Percentiles rank a stretch among this genome's conserved stretches.
Conservation (phyloP, 202 grass and related monocot species). For the Hordeum pubiflorum region DNA sequence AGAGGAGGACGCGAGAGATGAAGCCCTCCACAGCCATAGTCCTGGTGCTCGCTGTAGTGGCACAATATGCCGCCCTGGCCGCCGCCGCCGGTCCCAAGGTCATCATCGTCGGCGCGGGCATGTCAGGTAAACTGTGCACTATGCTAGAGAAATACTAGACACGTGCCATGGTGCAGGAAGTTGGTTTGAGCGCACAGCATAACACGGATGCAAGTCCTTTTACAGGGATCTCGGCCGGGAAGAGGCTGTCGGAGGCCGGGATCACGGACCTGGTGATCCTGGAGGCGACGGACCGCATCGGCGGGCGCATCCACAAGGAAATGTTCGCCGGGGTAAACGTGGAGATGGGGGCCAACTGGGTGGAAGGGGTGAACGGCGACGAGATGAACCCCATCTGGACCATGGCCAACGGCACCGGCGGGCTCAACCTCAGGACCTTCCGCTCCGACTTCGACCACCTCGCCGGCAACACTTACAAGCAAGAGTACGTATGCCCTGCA, state of each 20-base stretch:
- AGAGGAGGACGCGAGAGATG: too few relatives aligned
- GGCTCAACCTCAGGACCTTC: conserved; percentile 23
- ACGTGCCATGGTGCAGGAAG: not conserved
- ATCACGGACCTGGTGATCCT: not conserved
- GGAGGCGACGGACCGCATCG: not conserved
- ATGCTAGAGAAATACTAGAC: not conserved
- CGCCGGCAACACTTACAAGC: conserved; percentile 11
- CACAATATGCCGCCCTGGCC: not conserved
- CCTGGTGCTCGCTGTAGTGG: not conserved
- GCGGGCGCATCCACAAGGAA: not conserved
- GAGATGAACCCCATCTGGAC: not conserved
- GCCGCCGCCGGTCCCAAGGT: not conserved
- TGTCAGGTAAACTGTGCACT: not conserved
- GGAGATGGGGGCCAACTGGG: not conserved
- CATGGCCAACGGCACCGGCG: not conserved
- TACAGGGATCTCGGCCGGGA: not conserved
- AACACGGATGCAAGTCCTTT: not conserved
- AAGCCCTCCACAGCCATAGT: not conserved
- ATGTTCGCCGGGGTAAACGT: not conserved
- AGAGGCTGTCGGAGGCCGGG: not conserved
- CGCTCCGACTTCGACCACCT: conserved; percentile 5
- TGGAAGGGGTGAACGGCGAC: not conserved
- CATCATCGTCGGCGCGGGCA: not conserved
- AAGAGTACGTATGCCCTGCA: not conserved
- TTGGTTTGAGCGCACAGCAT: too few relatives aligned